Evolutionary conservation across 192 early-diverging fungal genomes (phyloP).

Genomic region (Funneliformis mosseae): DNA sequence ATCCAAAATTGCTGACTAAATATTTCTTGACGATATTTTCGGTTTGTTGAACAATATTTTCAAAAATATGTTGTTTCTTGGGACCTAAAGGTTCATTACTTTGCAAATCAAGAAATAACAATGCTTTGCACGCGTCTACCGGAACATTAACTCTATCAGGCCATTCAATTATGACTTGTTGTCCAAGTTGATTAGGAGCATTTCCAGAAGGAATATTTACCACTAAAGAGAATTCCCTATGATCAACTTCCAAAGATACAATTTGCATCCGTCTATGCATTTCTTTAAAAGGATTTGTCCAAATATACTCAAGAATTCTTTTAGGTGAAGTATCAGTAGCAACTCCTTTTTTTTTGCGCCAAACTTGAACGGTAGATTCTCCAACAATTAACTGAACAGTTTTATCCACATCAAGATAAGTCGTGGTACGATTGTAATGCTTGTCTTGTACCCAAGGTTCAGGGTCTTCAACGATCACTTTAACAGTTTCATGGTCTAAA

Average conservation of each 20-base stretch:
- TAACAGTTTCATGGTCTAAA: too few species aligned
- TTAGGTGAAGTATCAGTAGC: background rate
- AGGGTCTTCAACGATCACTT: too few species aligned
- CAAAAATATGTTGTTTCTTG: background rate
- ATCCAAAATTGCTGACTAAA: background rate
- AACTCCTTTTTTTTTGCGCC: background rate
- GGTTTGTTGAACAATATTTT: background rate
- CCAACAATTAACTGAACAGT: background rate
- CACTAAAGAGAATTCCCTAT: background rate
- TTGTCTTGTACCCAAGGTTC: background rate
- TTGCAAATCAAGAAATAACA: background rate
- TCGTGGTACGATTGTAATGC: background rate
- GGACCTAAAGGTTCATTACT: background rate
- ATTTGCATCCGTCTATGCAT: background rate
- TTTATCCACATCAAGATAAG: background rate
- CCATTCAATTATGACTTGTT: background rate
- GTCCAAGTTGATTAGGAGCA: background rate
- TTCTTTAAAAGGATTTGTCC: background rate
- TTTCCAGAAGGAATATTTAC: background rate
- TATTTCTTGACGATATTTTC: background rate
- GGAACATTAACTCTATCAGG: background rate
- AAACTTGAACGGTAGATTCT: background rate
- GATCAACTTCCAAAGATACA: background rate
- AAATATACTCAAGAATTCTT: background rate
- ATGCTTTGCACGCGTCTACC: background rate